Base-by-base conservation (phyloP, 345 rosid genomes). In the Aquilaria yunnanensis region DNA sequence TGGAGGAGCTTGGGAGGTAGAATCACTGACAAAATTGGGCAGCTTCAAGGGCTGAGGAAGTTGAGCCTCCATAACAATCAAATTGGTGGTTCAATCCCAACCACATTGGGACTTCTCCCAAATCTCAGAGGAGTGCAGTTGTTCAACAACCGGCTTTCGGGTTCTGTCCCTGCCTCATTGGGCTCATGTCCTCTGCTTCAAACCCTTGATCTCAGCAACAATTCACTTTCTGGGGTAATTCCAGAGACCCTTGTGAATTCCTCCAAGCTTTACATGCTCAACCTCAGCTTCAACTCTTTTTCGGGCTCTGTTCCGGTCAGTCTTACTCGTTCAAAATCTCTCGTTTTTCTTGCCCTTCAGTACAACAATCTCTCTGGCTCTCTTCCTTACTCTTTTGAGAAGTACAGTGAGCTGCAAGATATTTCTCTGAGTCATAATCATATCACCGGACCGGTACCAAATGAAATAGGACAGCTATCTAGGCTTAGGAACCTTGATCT, bases 1-100 rank as follows among this genome's bases (percentile, higher is more conserved):
- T 95, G 97, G 99, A 91, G 73, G 61, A 75, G 83, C 46, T 79
- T 94, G 16, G 88, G 97, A 46, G 99, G 99, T 30, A 73, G 74
- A 71, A 78, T 94, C 63, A 82, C 92, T 11, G 89, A 82, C 66
- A 83, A 88, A 66, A 85, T 94, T 5, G 96, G 97, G 14, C 96
- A 85, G 66, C 87, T 94, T 74, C 92, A 68, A 61, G 85, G 86
- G 3, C 88, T 94, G 2, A 75, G 97, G 13, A 88, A 83, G 78
- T 81, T 94, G 59, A 90, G 96, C 72, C 74, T 94, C 23, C 99
- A 90, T 65, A 89, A 94, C 74, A 94, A 94, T 70, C 67, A 68
- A 47, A 80, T 90, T 13, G 74, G 71, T 12, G 99, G 99, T 6
- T 56, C 79, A 3, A 71, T 94, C 68, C 99, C 99, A 9, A 23